These are phyloP conservation scores for Penicillium egyptiacum DNA, from an alignment of 495 filamentous ascomycete species.

Conservation along the genomic window DNA sequence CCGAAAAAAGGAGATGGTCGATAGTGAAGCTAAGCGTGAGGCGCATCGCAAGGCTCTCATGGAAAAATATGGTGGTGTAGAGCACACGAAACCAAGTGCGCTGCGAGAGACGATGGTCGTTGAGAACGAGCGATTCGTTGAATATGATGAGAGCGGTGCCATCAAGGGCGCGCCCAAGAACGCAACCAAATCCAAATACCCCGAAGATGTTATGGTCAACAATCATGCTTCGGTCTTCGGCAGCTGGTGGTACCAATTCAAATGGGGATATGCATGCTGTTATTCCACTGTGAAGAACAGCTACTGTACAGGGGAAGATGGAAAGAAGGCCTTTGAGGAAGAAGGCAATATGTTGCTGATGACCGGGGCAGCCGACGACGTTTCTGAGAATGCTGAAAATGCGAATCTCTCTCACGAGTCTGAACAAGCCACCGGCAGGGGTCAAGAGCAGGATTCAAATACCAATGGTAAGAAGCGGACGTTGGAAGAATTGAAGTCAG, in stretches of 20 bases:
- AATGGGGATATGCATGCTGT: slow-evolving; percentile 98
- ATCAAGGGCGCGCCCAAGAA: slow-evolving; percentile 85
- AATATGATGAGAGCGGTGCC: slow-evolving; percentile 86
- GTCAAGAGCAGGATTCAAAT: slow-evolving; percentile 26
- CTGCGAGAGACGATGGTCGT: slow-evolving; percentile 66
- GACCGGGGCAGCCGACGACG: slow-evolving; percentile 37
- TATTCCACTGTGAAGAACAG: slow-evolving; percentile 91
- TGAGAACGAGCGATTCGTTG: slow-evolving; percentile 85
- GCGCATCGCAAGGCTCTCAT: slow-evolving; percentile 68
- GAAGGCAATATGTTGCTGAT: slow-evolving; percentile 57
- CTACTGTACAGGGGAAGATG: slow-evolving; percentile 92
- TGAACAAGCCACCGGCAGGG: slow-evolving; percentile 36
- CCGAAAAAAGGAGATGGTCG: slow-evolving; percentile 74
- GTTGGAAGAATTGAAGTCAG: slow-evolving; percentile 67
- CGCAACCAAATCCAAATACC: slow-evolving; percentile 80
- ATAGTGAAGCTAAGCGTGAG: slow-evolving; percentile 64
- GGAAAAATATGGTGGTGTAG: slow-evolving; percentile 81
- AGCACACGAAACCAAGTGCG: slow-evolving; percentile 61
- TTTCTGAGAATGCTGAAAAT: slow-evolving; percentile 17
- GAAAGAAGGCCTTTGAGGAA: slow-evolving; percentile 70
- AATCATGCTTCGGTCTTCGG: slow-evolving; percentile 95
- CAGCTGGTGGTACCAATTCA: slow-evolving; percentile 93
- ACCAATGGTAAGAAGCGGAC: slow-evolving; percentile 64
- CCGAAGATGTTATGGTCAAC: slow-evolving; percentile 82
- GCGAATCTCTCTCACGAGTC: slow-evolving; percentile 27